Evolutionary conservation across 495 filamentous ascomycete species (phyloP).

Genomic region (Xylaria nigripes): DNA sequence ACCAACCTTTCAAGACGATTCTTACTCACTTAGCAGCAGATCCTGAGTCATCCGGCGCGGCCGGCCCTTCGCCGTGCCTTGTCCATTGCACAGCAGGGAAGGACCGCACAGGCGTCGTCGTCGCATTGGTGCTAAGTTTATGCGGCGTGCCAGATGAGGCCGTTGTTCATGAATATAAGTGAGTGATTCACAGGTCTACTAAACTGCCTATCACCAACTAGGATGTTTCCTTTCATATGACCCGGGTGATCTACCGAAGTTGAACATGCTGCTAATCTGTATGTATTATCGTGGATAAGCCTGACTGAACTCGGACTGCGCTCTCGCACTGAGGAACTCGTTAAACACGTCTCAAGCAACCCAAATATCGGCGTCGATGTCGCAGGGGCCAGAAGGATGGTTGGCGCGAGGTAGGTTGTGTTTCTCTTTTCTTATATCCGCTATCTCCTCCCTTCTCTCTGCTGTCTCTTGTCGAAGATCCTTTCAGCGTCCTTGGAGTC

Average conservation of each 20-base stretch:
- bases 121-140: conserved; percentile 50
- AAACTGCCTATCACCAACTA: not conserved
- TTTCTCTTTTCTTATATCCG: conserved; percentile 3
- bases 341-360: conserved; percentile 36
- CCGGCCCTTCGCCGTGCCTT: conserved; percentile 20
- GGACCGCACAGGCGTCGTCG: conserved; percentile 57
- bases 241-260: not conserved
- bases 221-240: not conserved
- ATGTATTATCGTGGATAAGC: conserved; percentile 11
- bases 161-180: conserved; percentile 53
- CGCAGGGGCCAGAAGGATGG: conserved; percentile 41
- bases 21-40: conserved; percentile 32
- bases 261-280: not conserved
- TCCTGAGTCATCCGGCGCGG: conserved; percentile 20
- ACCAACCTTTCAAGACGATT: conserved; percentile 35
- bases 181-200: not conserved
- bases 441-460: not conserved
- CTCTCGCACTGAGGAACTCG: conserved; percentile 33
- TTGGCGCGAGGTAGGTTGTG: conserved; percentile 38
- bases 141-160: conserved; percentile 47
- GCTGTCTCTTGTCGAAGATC: too few species aligned
- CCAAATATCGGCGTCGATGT: conserved; percentile 36
- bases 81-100: conserved; percentile 52
- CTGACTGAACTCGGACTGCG: conserved; percentile 50
- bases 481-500: too few species aligned